Base-by-base conservation (phyloP, 1,139 yeast genomes). In the Suhomyces yuchorum region DNA sequence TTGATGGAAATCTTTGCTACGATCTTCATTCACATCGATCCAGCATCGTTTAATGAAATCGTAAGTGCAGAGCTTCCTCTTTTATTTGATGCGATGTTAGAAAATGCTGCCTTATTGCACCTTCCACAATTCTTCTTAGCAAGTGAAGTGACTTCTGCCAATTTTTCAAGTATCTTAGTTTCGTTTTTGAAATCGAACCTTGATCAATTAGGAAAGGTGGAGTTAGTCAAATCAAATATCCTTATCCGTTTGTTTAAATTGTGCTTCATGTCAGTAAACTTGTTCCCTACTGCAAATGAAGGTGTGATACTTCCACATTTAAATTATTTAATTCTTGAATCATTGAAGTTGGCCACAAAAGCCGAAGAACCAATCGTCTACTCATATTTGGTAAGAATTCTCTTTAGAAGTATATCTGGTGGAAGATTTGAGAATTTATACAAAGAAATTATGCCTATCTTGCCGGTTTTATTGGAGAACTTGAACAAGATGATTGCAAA, bases 1-100 rank as follows among this genome's bases (percentile, higher is more conserved):
- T 74, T 92, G 51, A 91, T 93, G 96, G 99, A 95, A 63, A 87
- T 92, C 2, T 84, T 95, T 63, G 97, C 97, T 0, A 87, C 96
- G 1, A 89, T 93, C 56, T 95, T 90, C 66, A 89, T 91, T 58
- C 96, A 91, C 63, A 80, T 95, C 48, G 99, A 95, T 60, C 95
- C 97, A 18, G 93, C 98, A 1, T 88, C 97, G 1, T 95, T 95
- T 66, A 92, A 90, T 63, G 99, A 95, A 66, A 86, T 93, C 55
- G 86, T 92, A 8, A 89, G 85, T 52, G 78, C 85, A 3, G 97
- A 93, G 63, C 75, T 93, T 51, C 88, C 86, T 19, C 84, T 81
- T 56, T 72, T 92, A 64, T 91, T 89, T 60, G 85, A 87, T 22
- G 80, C 90, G 3, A 88, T 90, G 83, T 73, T 91, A 53, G 81